These are phyloP conservation scores for Boletus rufocinnamomeus DNA, from an alignment of 768 basidiomycete genomes.

Conservation along the genomic window DNA sequence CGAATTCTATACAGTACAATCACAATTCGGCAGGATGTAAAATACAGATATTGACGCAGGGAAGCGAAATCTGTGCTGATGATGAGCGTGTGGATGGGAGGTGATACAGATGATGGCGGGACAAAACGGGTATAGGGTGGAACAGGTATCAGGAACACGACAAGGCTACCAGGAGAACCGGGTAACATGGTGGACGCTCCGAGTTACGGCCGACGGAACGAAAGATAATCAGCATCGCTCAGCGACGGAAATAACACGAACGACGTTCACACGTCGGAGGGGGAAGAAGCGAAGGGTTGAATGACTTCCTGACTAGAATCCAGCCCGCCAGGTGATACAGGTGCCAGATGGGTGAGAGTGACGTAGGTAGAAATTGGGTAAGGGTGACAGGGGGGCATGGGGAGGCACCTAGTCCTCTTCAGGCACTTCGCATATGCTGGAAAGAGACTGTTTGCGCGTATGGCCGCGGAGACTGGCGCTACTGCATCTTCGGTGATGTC, in stretches of 20 bases:
- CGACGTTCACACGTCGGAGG: constrained; percentile 18
- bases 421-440: constrained; percentile 36
- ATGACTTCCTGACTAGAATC: constrained; percentile 15
- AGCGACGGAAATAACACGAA: constrained; percentile 8
- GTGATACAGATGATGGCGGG: constrained; percentile 32
- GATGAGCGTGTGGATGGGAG: constrained; percentile 23
- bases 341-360: neutral
- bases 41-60: constrained; percentile 23
- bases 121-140: constrained; percentile 30
- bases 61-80: constrained; percentile 15
- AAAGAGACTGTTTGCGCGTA: constrained; percentile 33
- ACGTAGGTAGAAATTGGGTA: neutral
- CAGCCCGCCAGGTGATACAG: constrained; percentile 24
- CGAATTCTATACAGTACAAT: constrained; percentile 21
- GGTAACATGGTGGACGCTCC: constrained; percentile 18
- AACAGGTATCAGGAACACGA: constrained; percentile 35
- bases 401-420: constrained; percentile 29
- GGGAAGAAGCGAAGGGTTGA: constrained; percentile 13
- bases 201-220: constrained; percentile 21
- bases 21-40: constrained; percentile 9
- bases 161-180: constrained; percentile 16
- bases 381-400: neutral
- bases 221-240: constrained; percentile 29
- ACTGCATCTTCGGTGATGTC: constrained; percentile 34
- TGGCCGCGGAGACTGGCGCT: constrained; percentile 36